These are phyloP conservation scores for Phytophthora podocarpi DNA, from an alignment of 352 stramenopile species.

Conservation along the genomic window DNA sequence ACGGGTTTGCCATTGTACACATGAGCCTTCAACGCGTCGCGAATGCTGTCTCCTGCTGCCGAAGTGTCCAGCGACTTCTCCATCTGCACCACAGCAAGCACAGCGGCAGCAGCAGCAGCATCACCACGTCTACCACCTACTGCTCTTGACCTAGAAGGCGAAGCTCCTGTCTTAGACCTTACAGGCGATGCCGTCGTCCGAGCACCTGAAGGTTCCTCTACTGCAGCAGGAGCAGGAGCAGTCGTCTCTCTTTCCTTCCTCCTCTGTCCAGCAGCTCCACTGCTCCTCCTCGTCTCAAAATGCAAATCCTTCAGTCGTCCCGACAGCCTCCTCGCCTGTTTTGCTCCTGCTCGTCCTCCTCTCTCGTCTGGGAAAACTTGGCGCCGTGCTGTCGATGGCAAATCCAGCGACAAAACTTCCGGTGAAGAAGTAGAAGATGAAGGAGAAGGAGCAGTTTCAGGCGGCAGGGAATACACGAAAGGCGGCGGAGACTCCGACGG, in stretches of 20 bases:
- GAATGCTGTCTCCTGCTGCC: conserved; percentile 37
- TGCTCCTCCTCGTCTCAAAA: conserved; percentile 11
- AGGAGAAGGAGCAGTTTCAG: neutral
- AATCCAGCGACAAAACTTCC: conserved; percentile 15
- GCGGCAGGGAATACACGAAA: conserved; percentile 14
- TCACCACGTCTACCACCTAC: neutral
- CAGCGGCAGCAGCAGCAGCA: neutral
- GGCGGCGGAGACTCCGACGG: conserved; percentile 19
- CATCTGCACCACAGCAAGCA: conserved; percentile 44
- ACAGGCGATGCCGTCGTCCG: neutral
- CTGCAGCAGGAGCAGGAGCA: neutral
- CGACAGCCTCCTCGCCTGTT: conserved; percentile 28
- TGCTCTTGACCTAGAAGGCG: conserved; percentile 1
- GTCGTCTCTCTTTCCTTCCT: conserved; percentile 2
- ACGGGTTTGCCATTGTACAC: conserved; percentile 64
- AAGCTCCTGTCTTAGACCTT: neutral
- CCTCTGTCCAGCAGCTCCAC: neutral
- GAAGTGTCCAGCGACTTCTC: conserved; percentile 50
- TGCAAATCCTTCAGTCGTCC: conserved; percentile 24
- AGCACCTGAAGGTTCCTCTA: neutral
- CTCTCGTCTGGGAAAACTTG: conserved; percentile 7
- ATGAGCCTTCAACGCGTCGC: conserved; percentile 48
- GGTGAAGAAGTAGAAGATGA: neutral
- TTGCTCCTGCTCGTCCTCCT: neutral
- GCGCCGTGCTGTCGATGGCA: conserved; percentile 2